A percentile compares a stretch with the other conserved stretches of the same genome.
phyloP scores from a whole-genome alignment of 352 stramenopile species.

The Globisporangium iwayamae region DNA sequence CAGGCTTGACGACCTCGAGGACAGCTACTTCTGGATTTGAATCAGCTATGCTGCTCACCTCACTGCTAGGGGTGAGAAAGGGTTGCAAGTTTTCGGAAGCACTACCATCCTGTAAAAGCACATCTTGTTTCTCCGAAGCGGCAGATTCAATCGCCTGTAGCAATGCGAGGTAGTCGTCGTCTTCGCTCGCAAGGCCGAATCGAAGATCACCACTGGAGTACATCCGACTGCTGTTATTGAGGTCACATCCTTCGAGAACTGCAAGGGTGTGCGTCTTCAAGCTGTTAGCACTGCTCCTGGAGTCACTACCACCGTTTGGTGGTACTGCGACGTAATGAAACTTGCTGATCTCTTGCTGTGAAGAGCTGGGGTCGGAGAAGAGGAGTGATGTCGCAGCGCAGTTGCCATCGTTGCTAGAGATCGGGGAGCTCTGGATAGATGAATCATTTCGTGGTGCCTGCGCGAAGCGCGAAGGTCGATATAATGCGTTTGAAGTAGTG shows the following conservation, averaged over 20 bases:
- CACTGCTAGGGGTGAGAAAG: no score
- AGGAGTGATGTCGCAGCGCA: not conserved
- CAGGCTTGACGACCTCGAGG: not conserved
- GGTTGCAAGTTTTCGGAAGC: not conserved
- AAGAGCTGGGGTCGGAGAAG: not conserved
- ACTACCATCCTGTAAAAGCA: not conserved
- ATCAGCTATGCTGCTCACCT: no score
- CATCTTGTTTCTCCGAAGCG: not conserved
- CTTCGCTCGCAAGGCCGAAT: not conserved
- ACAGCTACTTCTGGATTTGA: not conserved
- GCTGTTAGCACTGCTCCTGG: constrained; percentile 20
- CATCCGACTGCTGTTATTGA: constrained; percentile 4
- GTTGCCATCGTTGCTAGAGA: not conserved
- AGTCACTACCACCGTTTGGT: not conserved
- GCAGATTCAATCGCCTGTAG: constrained; percentile 6
- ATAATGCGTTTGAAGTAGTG: constrained; percentile 1
- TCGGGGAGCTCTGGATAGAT: not conserved
- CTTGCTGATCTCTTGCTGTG: not conserved
- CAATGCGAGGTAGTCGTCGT: constrained; percentile 11
- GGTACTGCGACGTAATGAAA: not conserved
- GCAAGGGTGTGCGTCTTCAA: constrained; percentile 30
- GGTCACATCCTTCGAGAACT: constrained; percentile 8
- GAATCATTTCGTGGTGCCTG: not conserved
- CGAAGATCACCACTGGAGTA: not conserved
- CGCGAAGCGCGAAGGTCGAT: constrained; percentile 4